These are phyloP conservation scores for Boechera divaricarpa DNA, from an alignment of 345 rosid genomes.

Conservation along the genomic window DNA sequence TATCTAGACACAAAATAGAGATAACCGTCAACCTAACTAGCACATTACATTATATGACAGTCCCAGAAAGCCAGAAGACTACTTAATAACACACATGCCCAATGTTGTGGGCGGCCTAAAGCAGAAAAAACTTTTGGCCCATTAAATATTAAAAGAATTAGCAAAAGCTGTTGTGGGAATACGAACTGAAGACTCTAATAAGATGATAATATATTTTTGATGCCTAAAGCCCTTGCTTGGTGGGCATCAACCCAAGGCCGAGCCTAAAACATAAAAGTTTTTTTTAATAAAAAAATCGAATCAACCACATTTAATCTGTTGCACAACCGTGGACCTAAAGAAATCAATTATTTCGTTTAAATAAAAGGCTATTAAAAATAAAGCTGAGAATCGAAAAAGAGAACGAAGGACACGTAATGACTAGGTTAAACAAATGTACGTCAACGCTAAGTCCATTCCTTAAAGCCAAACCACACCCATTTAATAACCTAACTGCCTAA, in stretches of 20 bases:
- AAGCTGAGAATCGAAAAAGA: constrained; percentile 5
- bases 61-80: not conserved
- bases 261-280: not conserved
- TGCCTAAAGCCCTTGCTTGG: no score
- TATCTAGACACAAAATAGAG: not conserved
- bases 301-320: not conserved
- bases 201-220: no score
- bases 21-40: not conserved
- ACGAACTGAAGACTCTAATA: no score
- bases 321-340: constrained; percentile 6
- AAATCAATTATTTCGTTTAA: not conserved
- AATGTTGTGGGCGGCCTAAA: no score
- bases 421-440: constrained; percentile 31
- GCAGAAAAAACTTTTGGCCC: no score
- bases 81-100: not conserved
- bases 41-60: not conserved
- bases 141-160: no score
- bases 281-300: no score
- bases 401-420: constrained; percentile 38
- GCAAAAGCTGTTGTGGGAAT: no score
- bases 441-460: constrained; percentile 44
- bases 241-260: no score
- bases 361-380: not conserved
- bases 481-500: constrained; percentile 47
- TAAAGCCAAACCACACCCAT: constrained; percentile 36